Evolutionary conservation across 2,329 filamentous ascomycete species (phyloP), one percentile per base, ranked within the genome.

Genomic region (Aureobasidium subglaciale): DNA sequence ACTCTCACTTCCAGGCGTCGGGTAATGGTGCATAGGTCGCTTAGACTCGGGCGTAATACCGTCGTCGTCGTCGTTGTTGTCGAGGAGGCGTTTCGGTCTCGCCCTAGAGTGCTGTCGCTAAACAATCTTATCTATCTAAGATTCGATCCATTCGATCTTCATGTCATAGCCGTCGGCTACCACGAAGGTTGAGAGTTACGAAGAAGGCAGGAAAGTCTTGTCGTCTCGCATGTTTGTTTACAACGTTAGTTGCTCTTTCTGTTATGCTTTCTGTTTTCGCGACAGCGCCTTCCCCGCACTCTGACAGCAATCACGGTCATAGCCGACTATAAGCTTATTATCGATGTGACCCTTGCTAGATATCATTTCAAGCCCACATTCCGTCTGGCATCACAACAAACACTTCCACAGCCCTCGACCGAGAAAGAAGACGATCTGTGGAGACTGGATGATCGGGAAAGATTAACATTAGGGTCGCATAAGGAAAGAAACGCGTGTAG

Each of bases 1-100:
- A 5, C 29, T 43, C 27, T 41, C 49, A 16, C 25, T 34, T 40
- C 11, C 35, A 52, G 35, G 34, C 35, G 34, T 52, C 49, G 29
- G 49, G 27, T 54, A 53, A 41, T 40, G 24, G 48, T 53, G 48
- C 32, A 24, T 53, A 35, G 35, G 48, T 53, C 35, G 48, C 48
- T 54, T 54, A 54, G 49, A 34, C 37, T 54, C 27, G 49, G 49
- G 49, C 25, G 49, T 37, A 54, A 54, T 54, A 25, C 49, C 15
- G 38, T 54, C 25, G 37, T 54, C 45, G 32, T 35, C 49, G 35
- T 52, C 11, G 48, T 52, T 16, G 35, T 52, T 30, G 48, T 22
- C 35, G 48, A 38, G 48, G 34, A 30, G 48, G 20, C 27, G 37
- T 43, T 41, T 54, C 27, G 37, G 37, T 42, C 35, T 54, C 48